Conservation (phyloP, 2,329 filamentous ascomycete genomes). For the Fusarium marasasianum region DNA sequence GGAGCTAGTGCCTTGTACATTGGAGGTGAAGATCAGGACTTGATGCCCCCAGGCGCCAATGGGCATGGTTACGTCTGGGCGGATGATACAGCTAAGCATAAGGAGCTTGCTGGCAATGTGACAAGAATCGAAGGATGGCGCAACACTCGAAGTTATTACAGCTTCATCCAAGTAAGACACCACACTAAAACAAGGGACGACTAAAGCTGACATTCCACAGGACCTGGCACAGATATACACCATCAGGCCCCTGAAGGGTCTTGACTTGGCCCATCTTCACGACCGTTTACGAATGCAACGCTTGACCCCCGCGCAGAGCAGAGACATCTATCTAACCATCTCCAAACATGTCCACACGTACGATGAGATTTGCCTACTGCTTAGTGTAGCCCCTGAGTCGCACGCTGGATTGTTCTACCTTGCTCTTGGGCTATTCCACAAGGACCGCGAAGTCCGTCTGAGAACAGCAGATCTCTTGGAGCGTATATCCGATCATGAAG, state of each 20-base stretch:
- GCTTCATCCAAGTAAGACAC: constrained; percentile 80
- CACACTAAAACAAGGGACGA: not conserved
- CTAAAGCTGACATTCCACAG: constrained; percentile 50
- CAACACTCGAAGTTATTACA: constrained; percentile 94
- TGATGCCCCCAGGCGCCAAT: constrained; percentile 65
- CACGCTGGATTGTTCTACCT: constrained; percentile 92
- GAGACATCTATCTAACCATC: constrained; percentile 86
- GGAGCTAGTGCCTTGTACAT: constrained; percentile 91
- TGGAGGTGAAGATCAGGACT: constrained; percentile 76
- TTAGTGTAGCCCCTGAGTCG: constrained; percentile 84
- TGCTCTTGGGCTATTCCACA: constrained; percentile 90
- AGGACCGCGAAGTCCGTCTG: constrained; percentile 79
- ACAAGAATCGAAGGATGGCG: constrained; percentile 97
- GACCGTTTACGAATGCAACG: constrained; percentile 88
- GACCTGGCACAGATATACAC: constrained; percentile 73
- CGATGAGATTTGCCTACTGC: constrained; percentile 84
- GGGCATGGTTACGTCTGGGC: constrained; percentile 97
- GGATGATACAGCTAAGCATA: constrained; percentile 80
- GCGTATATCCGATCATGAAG: constrained; percentile 84
- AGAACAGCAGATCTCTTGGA: constrained; percentile 83
- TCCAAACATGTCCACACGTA: constrained; percentile 79
- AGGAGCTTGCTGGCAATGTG: constrained; percentile 90
- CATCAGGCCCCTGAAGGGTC: constrained; percentile 75
- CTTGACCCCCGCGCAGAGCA: constrained; percentile 77
- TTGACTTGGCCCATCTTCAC: constrained; percentile 91